phyloP scores from a whole-genome alignment of 768 basidiomycete genomes.

The Pleurotus giganteus region DNA sequence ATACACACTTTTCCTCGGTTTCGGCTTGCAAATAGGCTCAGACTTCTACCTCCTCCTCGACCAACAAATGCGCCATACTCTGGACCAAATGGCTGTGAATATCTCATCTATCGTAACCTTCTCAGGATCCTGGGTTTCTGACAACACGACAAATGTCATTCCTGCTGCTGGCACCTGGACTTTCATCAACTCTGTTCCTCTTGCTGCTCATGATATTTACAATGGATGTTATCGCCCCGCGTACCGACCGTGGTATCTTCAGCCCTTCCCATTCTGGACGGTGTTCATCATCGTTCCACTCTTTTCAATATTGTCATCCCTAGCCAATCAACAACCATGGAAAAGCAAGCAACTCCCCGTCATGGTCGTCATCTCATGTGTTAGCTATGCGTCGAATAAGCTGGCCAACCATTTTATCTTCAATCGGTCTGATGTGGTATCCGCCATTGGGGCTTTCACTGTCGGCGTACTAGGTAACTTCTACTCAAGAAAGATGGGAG shows the following conservation, averaged over 20 bases:
- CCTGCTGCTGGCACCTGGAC: slow-evolving; percentile 63
- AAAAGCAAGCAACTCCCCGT: slow-evolving; percentile 69
- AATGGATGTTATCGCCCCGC: slow-evolving; percentile 72
- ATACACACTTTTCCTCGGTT: slow-evolving; percentile 81
- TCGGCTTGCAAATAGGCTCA: slow-evolving; percentile 81
- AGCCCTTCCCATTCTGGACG: slow-evolving; percentile 78
- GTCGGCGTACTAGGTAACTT: slow-evolving; percentile 77
- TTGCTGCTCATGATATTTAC: slow-evolving; percentile 44
- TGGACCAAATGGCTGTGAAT: slow-evolving; percentile 52
- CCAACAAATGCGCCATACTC: slow-evolving; percentile 45
- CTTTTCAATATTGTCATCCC: slow-evolving; percentile 69
- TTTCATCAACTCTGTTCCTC: slow-evolving; percentile 54
- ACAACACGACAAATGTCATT: slow-evolving; percentile 45
- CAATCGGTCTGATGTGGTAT: slow-evolving; percentile 80
- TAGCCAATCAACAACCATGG: slow-evolving; percentile 77
- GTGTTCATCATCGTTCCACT: slow-evolving; percentile 73
- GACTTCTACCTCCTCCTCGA: slow-evolving; percentile 79
- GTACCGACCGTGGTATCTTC: slow-evolving; percentile 73
- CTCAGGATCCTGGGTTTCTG: slow-evolving; percentile 66
- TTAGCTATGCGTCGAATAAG: slow-evolving; percentile 76
- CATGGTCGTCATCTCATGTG: slow-evolving; percentile 84
- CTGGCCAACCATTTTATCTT: slow-evolving; percentile 83
- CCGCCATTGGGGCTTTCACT: slow-evolving; percentile 82
- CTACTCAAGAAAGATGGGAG: slow-evolving; percentile 79
- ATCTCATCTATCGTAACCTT: slow-evolving; percentile 49